Conservation (phyloP, 805 yeast species). For the Candida germanica region DNA sequence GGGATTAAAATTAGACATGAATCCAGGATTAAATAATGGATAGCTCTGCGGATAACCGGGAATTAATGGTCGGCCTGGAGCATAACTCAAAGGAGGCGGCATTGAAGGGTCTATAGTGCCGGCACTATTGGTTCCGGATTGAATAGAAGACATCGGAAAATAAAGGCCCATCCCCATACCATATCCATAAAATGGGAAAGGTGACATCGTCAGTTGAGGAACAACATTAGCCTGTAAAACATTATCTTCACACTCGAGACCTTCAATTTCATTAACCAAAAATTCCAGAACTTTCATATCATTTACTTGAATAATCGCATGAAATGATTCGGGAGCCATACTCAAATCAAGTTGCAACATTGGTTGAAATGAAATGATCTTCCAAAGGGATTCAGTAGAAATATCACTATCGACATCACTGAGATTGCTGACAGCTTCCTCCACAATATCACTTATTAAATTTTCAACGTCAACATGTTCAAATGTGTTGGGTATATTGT, state of each 20-base stretch:
- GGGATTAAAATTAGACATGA: too few relatives aligned
- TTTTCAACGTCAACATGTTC: not conserved
- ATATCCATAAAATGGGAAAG: not conserved
- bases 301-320: not conserved
- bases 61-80: not conserved
- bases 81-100: not conserved
- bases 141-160: not conserved
- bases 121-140: not conserved
- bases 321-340: not conserved
- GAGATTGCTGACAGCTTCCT: not conserved
- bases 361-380: not conserved
- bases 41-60: not conserved
- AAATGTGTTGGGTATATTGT: not conserved
- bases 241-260: conserved; percentile 16
- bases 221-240: conserved; percentile 16
- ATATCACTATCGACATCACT: not conserved
- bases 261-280: conserved; percentile 3
- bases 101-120: not conserved
- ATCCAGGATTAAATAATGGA: not conserved
- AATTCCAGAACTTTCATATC: not conserved
- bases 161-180: not conserved
- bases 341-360: not conserved
- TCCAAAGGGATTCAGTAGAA: not conserved
- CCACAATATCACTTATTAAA: not conserved
- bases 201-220: conserved; percentile 1